A percentile compares a stretch with the other conserved stretches of the same genome.
phyloP scores from a whole-genome alignment of 2,329 filamentous ascomycete species.

The Salinomyces thailandicus region DNA sequence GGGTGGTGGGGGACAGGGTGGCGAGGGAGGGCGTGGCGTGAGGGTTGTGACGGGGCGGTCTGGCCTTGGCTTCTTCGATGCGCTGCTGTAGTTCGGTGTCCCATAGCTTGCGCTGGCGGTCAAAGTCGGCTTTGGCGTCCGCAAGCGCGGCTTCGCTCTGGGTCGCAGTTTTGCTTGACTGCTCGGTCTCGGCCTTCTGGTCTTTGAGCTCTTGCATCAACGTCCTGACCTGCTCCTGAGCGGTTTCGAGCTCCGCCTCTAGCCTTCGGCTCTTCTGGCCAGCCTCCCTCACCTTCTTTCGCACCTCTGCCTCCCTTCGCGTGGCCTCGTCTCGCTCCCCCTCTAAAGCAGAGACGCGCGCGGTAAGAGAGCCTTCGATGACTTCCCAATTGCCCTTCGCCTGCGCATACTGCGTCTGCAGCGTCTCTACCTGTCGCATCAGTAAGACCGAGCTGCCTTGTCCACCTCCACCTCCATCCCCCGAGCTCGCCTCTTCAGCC shows the following conservation, averaged over 20 bases:
- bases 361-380: slow-evolving; percentile 76
- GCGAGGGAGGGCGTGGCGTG: not conserved
- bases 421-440: slow-evolving; percentile 82
- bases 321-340: slow-evolving; percentile 82
- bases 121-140: slow-evolving; percentile 46
- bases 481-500: slow-evolving; percentile 72
- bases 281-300: slow-evolving; percentile 81
- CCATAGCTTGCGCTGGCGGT: slow-evolving; percentile 48
- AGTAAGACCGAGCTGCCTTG: slow-evolving; percentile 51
- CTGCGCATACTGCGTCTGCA: slow-evolving; percentile 89
- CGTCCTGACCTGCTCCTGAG: slow-evolving; percentile 52
- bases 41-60: slow-evolving; percentile 44
- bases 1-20: slow-evolving; percentile 17
- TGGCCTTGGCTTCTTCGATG: slow-evolving; percentile 54
- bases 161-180: slow-evolving; percentile 54
- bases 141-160: slow-evolving; percentile 53
- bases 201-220: slow-evolving; percentile 54
- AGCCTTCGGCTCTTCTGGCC: slow-evolving; percentile 56
- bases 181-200: slow-evolving; percentile 49
- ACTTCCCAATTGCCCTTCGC: slow-evolving; percentile 97
- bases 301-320: slow-evolving; percentile 73
- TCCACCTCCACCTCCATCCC: slow-evolving; percentile 44
- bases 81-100: slow-evolving; percentile 48
- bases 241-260: slow-evolving; percentile 73
- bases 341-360: slow-evolving; percentile 67